These are phyloP conservation scores for Vicia villosa DNA, from an alignment of 306 rosid genomes.

Conservation along the genomic window DNA sequence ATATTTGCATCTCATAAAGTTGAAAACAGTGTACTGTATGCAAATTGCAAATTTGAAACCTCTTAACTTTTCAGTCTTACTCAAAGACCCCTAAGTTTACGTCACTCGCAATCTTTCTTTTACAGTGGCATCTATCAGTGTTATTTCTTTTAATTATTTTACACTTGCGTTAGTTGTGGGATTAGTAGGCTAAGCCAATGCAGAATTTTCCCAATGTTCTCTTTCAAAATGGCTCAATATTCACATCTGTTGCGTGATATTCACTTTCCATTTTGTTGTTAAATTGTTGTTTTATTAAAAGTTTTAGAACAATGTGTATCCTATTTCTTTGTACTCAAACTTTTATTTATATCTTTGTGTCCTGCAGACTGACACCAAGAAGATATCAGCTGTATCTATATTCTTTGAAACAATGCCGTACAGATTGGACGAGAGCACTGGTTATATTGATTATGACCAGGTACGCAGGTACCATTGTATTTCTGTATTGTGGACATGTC, in stretches of 20 bases:
- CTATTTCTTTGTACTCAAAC: slow-evolving; percentile 15
- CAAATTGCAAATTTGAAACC: slow-evolving; percentile 7
- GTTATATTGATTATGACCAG: slow-evolving; percentile 96
- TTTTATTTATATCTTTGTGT: slow-evolving; percentile 25
- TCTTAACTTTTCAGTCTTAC: neutral
- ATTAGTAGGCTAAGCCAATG: neutral
- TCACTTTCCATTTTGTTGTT: neutral
- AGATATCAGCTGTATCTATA: slow-evolving; percentile 85
- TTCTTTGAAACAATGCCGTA: slow-evolving; percentile 94
- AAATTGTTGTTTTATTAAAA: neutral
- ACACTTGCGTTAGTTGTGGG: neutral
- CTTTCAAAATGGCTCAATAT: neutral
- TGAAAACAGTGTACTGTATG: slow-evolving; percentile 5
- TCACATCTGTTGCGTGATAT: neutral
- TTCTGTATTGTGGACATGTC: slow-evolving; percentile 32
- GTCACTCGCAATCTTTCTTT: neutral
- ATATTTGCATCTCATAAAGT: slow-evolving; percentile 18
- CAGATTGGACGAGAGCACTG: slow-evolving; percentile 83
- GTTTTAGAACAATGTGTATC: neutral
- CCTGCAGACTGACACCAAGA: slow-evolving; percentile 85
- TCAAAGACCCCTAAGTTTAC: slow-evolving; percentile 3
- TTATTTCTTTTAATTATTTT: neutral
- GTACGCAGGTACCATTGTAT: slow-evolving; percentile 68
- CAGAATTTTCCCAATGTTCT: neutral
- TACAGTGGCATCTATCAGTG: neutral